A percentile compares a stretch with the other conserved stretches of the same genome.
Conservation (phyloP, 495 filamentous ascomycete species). For the Penicillium flavigenum region DNA sequence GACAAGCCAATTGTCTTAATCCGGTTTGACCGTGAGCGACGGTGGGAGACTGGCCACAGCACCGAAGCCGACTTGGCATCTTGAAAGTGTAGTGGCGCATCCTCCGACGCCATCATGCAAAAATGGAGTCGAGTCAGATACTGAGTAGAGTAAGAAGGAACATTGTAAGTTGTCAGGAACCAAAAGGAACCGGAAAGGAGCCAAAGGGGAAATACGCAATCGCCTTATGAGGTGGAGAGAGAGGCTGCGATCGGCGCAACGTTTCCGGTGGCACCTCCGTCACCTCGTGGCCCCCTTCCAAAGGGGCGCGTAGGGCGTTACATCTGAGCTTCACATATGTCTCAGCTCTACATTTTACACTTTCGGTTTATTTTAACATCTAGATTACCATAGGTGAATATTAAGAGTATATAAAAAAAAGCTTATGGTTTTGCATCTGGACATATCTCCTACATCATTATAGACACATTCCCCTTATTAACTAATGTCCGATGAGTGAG, state of each 20-base stretch:
- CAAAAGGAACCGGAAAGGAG: conserved; percentile 12
- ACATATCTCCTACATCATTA: too few species aligned
- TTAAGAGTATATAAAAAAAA: too few species aligned
- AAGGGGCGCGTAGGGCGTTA: too few species aligned
- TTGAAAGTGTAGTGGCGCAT: conserved; percentile 29
- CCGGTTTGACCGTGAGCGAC: conserved; percentile 35
- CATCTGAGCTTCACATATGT: neutral
- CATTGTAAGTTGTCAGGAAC: conserved; percentile 16
- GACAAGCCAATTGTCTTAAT: conserved; percentile 27
- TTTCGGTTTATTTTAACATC: too few species aligned
- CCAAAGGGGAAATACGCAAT: conserved; percentile 32
- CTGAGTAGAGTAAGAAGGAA: neutral
- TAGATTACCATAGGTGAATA: too few species aligned
- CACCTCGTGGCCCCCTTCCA: neutral
- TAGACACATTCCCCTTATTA: too few species aligned
- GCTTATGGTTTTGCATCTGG: too few species aligned
- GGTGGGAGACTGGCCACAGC: conserved; percentile 30
- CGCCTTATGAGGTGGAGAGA: conserved; percentile 17
- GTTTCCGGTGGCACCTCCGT: conserved; percentile 13
- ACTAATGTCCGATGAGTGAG: too few species aligned
- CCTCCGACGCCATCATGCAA: conserved; percentile 33
- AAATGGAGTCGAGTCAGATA: conserved; percentile 4
- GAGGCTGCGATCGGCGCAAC: conserved; percentile 17
- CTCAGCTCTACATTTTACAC: too few species aligned
- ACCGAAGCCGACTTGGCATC: conserved; percentile 32